Evolutionary conservation across 1,139 yeast genomes (phyloP).

Genomic region (Lodderomyces metapsilosis): DNA sequence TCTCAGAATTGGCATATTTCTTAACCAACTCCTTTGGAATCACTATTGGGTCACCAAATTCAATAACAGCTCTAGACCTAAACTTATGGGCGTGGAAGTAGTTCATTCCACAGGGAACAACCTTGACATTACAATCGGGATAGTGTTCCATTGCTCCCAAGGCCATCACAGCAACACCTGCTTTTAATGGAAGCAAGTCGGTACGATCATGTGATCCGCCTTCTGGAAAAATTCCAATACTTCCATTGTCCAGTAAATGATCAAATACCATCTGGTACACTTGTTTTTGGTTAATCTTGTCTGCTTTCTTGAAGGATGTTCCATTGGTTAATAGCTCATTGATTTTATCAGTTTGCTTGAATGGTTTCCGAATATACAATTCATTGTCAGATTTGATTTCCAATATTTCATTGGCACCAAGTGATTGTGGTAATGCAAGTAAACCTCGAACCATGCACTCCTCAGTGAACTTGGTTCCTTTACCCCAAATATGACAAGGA

Average conservation of each 20-base stretch:
- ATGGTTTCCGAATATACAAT: slow-evolving; percentile 67
- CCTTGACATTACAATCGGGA: slow-evolving; percentile 71
- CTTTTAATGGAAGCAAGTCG: slow-evolving; percentile 84
- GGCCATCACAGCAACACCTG: slow-evolving; percentile 98
- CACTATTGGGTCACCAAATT: slow-evolving; percentile 87
- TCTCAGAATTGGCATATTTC: slow-evolving; percentile 53
- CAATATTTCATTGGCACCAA: slow-evolving; percentile 74
- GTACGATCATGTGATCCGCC: slow-evolving; percentile 97
- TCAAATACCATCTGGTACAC: slow-evolving; percentile 82
- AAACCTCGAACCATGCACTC: slow-evolving; percentile 71
- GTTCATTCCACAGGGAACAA: slow-evolving; percentile 96
- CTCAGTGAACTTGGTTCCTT: slow-evolving; percentile 62
- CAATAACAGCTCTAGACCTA: slow-evolving; percentile 91
- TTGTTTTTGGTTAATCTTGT: slow-evolving; percentile 76
- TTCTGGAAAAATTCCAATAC: slow-evolving; percentile 95
- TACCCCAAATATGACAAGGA: slow-evolving; percentile 57
- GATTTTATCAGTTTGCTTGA: slow-evolving; percentile 51
- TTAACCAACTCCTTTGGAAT: slow-evolving; percentile 63
- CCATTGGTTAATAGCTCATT: slow-evolving; percentile 48
- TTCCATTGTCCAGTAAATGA: slow-evolving; percentile 75
- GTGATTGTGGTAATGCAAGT: slow-evolving; percentile 73
- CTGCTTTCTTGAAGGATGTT: slow-evolving; percentile 69
- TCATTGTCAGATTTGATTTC: slow-evolving; percentile 75
- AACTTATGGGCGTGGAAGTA: slow-evolving; percentile 95
- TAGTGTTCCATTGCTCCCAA: slow-evolving; percentile 80